These are phyloP conservation scores for Suillus americanus DNA, from an alignment of 768 basidiomycete species.

Conservation along the genomic window DNA sequence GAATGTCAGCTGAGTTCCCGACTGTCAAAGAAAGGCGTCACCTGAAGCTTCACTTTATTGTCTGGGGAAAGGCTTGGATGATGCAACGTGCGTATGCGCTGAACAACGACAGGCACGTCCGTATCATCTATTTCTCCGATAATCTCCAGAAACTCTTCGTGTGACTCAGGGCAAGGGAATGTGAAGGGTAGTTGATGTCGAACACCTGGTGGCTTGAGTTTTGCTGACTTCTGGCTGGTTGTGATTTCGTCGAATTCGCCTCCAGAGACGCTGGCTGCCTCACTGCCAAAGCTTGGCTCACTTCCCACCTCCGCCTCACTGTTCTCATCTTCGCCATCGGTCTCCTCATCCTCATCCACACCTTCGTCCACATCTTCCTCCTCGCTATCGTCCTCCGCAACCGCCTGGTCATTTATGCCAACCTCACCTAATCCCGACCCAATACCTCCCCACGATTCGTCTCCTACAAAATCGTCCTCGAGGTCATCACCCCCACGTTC, in stretches of 20 bases:
- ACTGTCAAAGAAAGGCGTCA: slow-evolving; percentile 31
- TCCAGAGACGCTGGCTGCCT: slow-evolving; percentile 30
- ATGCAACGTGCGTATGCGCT: slow-evolving; percentile 87
- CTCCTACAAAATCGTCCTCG: slow-evolving; percentile 79
- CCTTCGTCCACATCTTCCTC: slow-evolving; percentile 28
- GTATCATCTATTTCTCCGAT: slow-evolving; percentile 67
- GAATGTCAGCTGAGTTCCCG: slow-evolving; percentile 2
- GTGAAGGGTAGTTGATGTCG: slow-evolving; percentile 82
- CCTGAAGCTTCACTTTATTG: slow-evolving; percentile 92
- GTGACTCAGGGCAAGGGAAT: slow-evolving; percentile 82
- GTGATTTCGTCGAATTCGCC: slow-evolving; percentile 47
- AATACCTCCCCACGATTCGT: slow-evolving; percentile 34
- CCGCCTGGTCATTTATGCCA: slow-evolving; percentile 36
- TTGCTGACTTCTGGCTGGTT: slow-evolving; percentile 31
- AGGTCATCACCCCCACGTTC: slow-evolving; percentile 80
- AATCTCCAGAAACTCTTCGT: slow-evolving; percentile 89
- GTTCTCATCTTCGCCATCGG: slow-evolving; percentile 35
- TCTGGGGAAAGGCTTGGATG: slow-evolving; percentile 91
- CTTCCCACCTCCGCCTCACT: slow-evolving; percentile 40
- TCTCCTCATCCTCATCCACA: slow-evolving; percentile 31
- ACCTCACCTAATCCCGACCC: slow-evolving; percentile 39
- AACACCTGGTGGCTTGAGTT: slow-evolving; percentile 29
- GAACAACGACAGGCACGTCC: slow-evolving; percentile 77
- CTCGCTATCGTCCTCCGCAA: slow-evolving; percentile 29
- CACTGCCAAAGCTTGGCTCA: slow-evolving; percentile 14